phyloP scores from a whole-genome alignment of 345 rosid species.

The Lenwebbia sp. region DNA sequence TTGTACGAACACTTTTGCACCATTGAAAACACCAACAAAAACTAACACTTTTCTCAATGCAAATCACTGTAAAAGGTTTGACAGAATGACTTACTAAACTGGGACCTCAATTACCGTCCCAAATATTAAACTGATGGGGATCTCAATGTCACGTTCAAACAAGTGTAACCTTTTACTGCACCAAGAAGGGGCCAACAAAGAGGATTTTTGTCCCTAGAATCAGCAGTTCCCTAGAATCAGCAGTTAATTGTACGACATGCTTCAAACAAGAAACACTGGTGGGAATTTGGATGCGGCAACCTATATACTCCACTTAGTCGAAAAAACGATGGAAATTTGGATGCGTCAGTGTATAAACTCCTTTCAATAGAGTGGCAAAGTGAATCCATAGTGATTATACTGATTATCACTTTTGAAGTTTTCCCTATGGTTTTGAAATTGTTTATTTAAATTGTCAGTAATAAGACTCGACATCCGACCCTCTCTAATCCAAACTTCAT shows the following conservation, averaged over 20 bases:
- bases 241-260: not conserved
- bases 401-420: not conserved
- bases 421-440: not conserved
- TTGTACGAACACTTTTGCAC: not conserved
- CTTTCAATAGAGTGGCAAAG: not conserved
- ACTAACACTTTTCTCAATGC: not conserved
- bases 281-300: not conserved
- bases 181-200: not conserved
- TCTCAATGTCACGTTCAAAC: not conserved
- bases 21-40: not conserved
- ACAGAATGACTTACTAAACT: not conserved
- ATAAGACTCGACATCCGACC: not conserved
- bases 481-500: not conserved
- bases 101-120: not conserved
- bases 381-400: not conserved
- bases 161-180: not conserved
- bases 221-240: not conserved
- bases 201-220: not conserved
- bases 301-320: not conserved
- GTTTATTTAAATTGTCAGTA: not conserved
- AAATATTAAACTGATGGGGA: not conserved
- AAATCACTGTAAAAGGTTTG: not conserved
- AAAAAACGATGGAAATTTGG: not conserved
- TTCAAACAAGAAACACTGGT: not conserved
- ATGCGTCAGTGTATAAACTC: not conserved